Percentiles rank a stretch among this genome's conserved stretches.
These are phyloP conservation scores for Thelephora ganbajun DNA, from an alignment of 768 basidiomycete genomes.

Conservation along the genomic window DNA sequence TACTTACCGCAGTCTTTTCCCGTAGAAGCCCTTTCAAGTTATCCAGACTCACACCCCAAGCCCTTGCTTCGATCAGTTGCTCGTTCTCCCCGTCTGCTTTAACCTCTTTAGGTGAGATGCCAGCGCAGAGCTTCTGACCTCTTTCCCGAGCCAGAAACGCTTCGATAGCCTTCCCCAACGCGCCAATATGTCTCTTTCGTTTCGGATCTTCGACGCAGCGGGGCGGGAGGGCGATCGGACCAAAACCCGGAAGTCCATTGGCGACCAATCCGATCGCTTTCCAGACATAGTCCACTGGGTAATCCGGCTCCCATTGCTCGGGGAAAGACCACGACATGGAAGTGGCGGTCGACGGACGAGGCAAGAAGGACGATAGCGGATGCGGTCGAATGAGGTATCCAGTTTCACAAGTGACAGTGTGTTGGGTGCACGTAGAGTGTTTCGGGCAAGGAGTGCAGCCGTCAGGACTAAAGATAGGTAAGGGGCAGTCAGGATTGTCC, in stretches of 20 bases:
- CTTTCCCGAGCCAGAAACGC: slow-evolving; percentile 45
- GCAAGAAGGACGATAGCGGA: slow-evolving; percentile 18
- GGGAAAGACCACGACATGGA: slow-evolving; percentile 17
- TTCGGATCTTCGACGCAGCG: slow-evolving; percentile 67
- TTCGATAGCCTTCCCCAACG: slow-evolving; percentile 62
- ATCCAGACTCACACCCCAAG: slow-evolving; percentile 60
- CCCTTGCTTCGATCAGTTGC: slow-evolving; percentile 58
- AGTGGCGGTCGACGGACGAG: slow-evolving; percentile 34
- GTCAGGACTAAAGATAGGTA: slow-evolving; percentile 37
- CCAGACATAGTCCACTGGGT: slow-evolving; percentile 18
- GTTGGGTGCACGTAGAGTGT: slow-evolving; percentile 46
- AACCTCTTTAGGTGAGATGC: slow-evolving; percentile 19
- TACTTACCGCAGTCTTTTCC: slow-evolving; percentile 37
- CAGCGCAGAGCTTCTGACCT: slow-evolving; percentile 50
- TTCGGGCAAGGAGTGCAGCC: slow-evolving; percentile 46
- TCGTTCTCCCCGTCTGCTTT: slow-evolving; percentile 17
- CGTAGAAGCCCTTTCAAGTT: slow-evolving; percentile 43
- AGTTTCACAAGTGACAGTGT: slow-evolving; percentile 47
- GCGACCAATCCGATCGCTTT: slow-evolving; percentile 20
- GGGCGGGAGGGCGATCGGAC: slow-evolving; percentile 66
- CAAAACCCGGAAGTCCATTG: slow-evolving; percentile 64
- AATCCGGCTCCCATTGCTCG: slow-evolving; percentile 16
- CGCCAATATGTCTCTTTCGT: slow-evolving; percentile 60
- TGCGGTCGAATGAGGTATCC: slow-evolving; percentile 57
- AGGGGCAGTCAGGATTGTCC: slow-evolving; percentile 33